Evolutionary conservation across 768 basidiomycete species (phyloP), one percentile per base, ranked within the genome.

Genomic region (Pulveroboletus sp.): DNA sequence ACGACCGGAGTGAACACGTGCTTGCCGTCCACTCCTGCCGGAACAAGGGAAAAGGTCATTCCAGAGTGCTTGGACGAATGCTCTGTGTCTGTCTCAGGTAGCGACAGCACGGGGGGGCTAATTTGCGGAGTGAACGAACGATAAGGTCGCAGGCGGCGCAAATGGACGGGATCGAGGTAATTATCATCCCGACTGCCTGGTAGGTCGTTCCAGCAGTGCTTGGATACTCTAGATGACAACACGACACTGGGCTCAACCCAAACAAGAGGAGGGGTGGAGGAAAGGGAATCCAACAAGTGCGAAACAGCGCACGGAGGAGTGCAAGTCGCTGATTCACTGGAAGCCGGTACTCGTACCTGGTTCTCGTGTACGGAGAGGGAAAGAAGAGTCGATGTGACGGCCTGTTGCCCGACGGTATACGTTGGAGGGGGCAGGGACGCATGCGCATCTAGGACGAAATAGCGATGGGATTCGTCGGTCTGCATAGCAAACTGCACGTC

Each of bases 401-500:
- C 9, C 9, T 35, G 46, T 31, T 15, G 31, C 11, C 26, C 43
- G 18, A 51, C 39, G 9, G 61, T 49, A 27, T 55, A 52, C 30
- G n/a, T 5, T 26, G 45, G 50, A 31, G 31, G 14, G 10, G 56
- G 36, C 41, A 27, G 2, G 21, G 47, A 43, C 21, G 46, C 18
- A 5, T 43, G 33, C 7, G 36, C 21, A 40, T 53, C 57, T 36
- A 60, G 50, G n/a, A 56, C 17, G 37, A 50, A 44, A 37, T 56
- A 54, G 38, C 42, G 55, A 31, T 54, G 51, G n/a, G 38, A n/a
- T 21, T 49, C 54, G 26, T 31, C 36, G 32, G 45, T 30, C n/a
- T 54, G 64, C 8, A 50, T 27, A 24, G 52, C 36, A 43, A 46
- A 39, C 57, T 60, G 58, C 27, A 67, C 37, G 36, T 59, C 54